phyloP scores from a whole-genome alignment of 352 stramenopile species.

The Phytophthora idaei region DNA sequence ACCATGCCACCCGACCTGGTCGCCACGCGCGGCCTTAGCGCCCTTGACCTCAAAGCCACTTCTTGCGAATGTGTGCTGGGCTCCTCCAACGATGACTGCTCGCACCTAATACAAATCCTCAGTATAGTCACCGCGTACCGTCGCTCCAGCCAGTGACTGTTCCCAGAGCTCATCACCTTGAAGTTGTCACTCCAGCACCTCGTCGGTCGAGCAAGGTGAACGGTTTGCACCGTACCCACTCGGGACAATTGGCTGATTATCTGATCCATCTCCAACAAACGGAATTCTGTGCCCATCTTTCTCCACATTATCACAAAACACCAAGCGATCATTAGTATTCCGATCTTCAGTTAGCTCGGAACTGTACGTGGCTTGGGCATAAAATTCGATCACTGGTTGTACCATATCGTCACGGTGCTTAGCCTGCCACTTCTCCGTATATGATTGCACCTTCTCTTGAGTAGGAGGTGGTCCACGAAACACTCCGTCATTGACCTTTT shows the following conservation, averaged over 20 bases:
- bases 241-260: not conserved
- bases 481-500: not conserved
- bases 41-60: no score
- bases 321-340: not conserved
- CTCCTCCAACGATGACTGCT: no score
- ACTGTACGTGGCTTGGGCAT: not conserved
- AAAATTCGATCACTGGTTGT: slow-evolving; percentile 1
- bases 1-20: no score
- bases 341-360: not conserved
- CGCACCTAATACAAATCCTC: no score
- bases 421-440: not conserved
- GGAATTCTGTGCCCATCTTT: not conserved
- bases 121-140: no score
- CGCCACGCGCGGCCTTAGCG: no score
- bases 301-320: not conserved
- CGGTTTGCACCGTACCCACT: no score
- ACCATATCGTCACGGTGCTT: not conserved
- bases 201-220: no score
- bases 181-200: no score
- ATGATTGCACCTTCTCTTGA: not conserved
- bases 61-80: no score
- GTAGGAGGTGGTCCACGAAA: not conserved
- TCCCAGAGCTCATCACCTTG: no score
- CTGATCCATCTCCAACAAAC: not conserved
- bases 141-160: no score